These are phyloP conservation scores for Boletus rufocinnamomeus DNA, from an alignment of 768 basidiomycete species.

Conservation along the genomic window DNA sequence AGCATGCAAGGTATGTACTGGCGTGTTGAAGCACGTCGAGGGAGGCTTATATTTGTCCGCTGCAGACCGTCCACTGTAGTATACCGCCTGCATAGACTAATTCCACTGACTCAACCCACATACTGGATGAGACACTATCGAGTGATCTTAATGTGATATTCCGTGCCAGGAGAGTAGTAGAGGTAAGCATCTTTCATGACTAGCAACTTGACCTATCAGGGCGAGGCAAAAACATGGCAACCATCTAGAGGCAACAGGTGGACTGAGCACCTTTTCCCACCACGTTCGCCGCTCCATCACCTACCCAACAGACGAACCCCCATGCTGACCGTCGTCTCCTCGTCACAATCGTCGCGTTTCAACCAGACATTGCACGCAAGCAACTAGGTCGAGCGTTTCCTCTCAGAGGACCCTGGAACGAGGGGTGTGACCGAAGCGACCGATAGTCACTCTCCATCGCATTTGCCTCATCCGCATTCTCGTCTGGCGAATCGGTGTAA, in stretches of 20 bases:
- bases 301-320: background rate
- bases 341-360: background rate
- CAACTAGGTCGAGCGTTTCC: slow-evolving; percentile 20
- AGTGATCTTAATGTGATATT: background rate
- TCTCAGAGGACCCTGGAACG: slow-evolving; percentile 26
- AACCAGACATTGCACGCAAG: slow-evolving; percentile 12
- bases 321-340: slow-evolving; percentile 2
- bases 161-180: background rate
- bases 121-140: background rate
- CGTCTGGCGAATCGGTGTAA: slow-evolving; percentile 28
- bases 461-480: no score
- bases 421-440: slow-evolving; percentile 29
- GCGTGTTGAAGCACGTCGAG: no score
- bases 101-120: background rate
- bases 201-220: background rate
- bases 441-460: slow-evolving; percentile 29
- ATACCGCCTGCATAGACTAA: slow-evolving; percentile 3
- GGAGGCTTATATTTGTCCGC: background rate
- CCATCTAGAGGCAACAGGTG: background rate
- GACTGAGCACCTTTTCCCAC: slow-evolving; percentile 34
- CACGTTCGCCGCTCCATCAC: slow-evolving; percentile 28
- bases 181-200: slow-evolving; percentile 1
- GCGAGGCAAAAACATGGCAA: background rate
- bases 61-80: background rate
- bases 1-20: background rate